Evolutionary conservation across 768 basidiomycete genomes (phyloP).

Genomic region (Leccinellum albellum): DNA sequence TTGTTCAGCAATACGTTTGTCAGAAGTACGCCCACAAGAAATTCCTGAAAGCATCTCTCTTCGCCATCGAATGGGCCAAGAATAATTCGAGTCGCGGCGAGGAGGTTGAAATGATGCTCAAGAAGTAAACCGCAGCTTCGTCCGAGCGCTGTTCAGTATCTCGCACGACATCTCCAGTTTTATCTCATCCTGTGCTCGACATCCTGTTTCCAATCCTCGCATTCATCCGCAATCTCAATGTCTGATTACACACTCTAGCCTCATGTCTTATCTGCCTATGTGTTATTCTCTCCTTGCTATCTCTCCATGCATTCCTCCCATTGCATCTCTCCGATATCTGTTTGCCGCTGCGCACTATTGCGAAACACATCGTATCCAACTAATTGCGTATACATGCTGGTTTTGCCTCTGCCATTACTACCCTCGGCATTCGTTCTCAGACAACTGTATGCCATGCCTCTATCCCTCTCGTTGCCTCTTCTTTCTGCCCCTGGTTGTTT

Average conservation of each 20-base stretch:
- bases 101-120: conserved; percentile 29
- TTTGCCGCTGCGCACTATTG: conserved; percentile 31
- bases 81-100: conserved; percentile 40
- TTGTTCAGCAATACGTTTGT: conserved; percentile 83
- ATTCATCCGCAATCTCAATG: conserved; percentile 35
- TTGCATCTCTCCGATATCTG: conserved; percentile 19
- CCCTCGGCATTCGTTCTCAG: conserved; percentile 20
- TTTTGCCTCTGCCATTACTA: conserved; percentile 28
- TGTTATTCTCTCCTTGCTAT: conserved; percentile 38
- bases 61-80: conserved; percentile 73
- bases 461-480: not conserved
- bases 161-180: conserved; percentile 24
- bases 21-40: conserved; percentile 98
- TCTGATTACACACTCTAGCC: conserved; percentile 37
- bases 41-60: conserved; percentile 87
- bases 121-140: conserved; percentile 24
- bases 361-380: conserved; percentile 35
- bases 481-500: conserved; percentile 19
- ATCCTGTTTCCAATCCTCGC: conserved; percentile 33
- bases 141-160: conserved; percentile 17
- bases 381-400: conserved; percentile 33
- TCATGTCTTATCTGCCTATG: conserved; percentile 34
- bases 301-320: conserved; percentile 31
- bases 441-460: conserved; percentile 26
- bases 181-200: conserved; percentile 33